Evolutionary conservation across 176 grass and related monocot species (phyloP).

Genomic region (Coix lacrymajobi): DNA sequence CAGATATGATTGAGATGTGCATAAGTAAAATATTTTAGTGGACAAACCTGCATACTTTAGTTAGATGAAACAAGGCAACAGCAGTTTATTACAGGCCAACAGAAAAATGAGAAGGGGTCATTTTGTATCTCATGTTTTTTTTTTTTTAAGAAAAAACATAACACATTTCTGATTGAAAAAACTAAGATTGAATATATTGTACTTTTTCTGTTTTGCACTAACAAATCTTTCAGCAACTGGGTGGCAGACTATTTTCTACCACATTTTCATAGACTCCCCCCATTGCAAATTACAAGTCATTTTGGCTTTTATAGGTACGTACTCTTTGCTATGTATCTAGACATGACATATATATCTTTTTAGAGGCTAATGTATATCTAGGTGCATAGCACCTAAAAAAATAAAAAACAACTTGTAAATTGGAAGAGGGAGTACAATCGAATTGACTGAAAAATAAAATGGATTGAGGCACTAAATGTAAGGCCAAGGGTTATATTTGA

Average conservation of each 20-base stretch:
- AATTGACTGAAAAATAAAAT: not conserved
- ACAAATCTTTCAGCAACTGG: not conserved
- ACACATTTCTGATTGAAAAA: not conserved
- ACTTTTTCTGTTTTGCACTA: constrained; percentile 6
- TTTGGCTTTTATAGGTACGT: not conserved
- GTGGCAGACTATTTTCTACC: not conserved
- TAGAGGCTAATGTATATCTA: too few relatives aligned
- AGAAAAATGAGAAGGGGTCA: not conserved
- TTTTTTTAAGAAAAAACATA: not conserved
- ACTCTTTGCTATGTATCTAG: not conserved
- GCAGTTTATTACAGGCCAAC: not conserved
- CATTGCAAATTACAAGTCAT: not conserved
- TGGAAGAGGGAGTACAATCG: not conserved
- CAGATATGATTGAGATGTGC: not conserved
- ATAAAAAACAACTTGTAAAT: not conserved
- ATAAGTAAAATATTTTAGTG: not conserved
- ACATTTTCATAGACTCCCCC: not conserved
- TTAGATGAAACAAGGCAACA: not conserved
- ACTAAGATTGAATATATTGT: not conserved
- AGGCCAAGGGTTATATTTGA: not conserved
- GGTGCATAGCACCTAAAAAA: not conserved
- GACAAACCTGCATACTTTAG: not conserved
- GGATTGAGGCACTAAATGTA: not conserved
- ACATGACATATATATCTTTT: not conserved
- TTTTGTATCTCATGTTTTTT: not conserved